Evolutionary conservation across 768 basidiomycete genomes (phyloP).

Genomic region (Suillus cothurnatus): DNA sequence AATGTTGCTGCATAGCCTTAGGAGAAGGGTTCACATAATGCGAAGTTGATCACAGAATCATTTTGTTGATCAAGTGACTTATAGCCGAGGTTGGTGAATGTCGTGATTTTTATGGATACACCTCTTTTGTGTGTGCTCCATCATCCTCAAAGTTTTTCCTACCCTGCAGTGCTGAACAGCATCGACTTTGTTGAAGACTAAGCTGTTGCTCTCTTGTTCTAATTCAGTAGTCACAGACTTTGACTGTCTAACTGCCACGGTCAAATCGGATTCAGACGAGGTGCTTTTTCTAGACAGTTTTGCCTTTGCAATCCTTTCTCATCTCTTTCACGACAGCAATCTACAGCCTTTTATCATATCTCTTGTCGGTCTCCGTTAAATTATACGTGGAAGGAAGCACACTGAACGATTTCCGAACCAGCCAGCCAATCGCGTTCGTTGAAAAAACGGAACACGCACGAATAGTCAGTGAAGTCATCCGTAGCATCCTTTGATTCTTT

Average conservation of each 20-base stretch:
- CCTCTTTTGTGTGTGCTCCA: slow-evolving; percentile 11
- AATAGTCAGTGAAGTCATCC: slow-evolving; percentile 24
- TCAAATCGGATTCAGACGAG: slow-evolving; percentile 12
- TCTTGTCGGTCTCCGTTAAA: neutral
- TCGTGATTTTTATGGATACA: slow-evolving; percentile 11
- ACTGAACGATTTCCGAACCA: neutral
- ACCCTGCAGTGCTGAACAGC: slow-evolving; percentile 7
- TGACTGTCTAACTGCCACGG: slow-evolving; percentile 5
- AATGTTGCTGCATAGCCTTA: neutral
- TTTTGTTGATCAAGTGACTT: slow-evolving; percentile 6
- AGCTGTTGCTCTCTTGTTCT: slow-evolving; percentile 10
- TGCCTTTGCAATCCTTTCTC: slow-evolving; percentile 9
- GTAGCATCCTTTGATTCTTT: slow-evolving; percentile 11
- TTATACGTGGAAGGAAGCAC: neutral
- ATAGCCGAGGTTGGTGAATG: slow-evolving; percentile 11
- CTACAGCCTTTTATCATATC: neutral
- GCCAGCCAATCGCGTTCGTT: slow-evolving; percentile 2
- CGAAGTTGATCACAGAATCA: neutral
- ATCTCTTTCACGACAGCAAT: slow-evolving; percentile 9
- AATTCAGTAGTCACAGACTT: neutral
- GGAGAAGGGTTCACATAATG: neutral
- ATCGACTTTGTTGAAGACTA: neutral
- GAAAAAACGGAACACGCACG: slow-evolving; percentile 7
- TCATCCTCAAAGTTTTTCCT: slow-evolving; percentile 8
- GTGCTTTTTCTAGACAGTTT: slow-evolving; percentile 6